Base-by-base conservation (phyloP, 108 stramenopile species). In the Aureococcus anophagefferens region DNA sequence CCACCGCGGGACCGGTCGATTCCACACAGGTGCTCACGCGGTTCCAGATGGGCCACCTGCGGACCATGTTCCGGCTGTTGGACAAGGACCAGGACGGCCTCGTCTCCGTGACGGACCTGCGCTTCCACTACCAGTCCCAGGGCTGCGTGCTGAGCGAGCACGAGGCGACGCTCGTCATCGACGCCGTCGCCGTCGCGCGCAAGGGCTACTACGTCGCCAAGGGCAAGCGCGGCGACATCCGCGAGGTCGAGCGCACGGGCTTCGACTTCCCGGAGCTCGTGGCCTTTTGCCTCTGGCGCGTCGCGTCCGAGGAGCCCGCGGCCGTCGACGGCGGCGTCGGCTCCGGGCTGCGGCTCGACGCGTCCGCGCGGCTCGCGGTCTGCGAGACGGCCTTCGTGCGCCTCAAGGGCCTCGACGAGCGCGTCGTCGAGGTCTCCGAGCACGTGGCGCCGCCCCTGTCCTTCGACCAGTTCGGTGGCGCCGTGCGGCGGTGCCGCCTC, bases 1-100 rank as follows among this genome's bases (percentile, higher is more conserved):
- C n/a, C n/a, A n/a, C n/a, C n/a, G n/a, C n/a, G n/a, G n/a, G n/a
- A n/a, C 37, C 37, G 37, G 4, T 9, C 37, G 37, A 40, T 11
- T 11, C 11, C 37, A 11, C 37, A 4, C 7, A 40, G 7, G 37
- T 40, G 7, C 37, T 40, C 7, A 40, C 37, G 7, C 37, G 7
- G 7, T 59, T 59, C 51, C 51, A 59, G 51, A 18, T 59, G 21
- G 51, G 51, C 51, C 51, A 59, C 51, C 51, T 59, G 14, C 51
- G 51, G 21, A 59, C 51, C 7, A 11, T 11, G 7, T 59, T 59
- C 51, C 51, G 51, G 1, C 25, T 59, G 21, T 11, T 59, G 3
- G 51, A 59, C 25, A 59, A 59, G 51, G 51, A 59, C 51, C 51
- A 59, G 51, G 51, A 59, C 51, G 51, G 51, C 51, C 51, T 59